Base-by-base conservation (phyloP, 805 yeast species). In the Henningerozyma blattae region DNA sequence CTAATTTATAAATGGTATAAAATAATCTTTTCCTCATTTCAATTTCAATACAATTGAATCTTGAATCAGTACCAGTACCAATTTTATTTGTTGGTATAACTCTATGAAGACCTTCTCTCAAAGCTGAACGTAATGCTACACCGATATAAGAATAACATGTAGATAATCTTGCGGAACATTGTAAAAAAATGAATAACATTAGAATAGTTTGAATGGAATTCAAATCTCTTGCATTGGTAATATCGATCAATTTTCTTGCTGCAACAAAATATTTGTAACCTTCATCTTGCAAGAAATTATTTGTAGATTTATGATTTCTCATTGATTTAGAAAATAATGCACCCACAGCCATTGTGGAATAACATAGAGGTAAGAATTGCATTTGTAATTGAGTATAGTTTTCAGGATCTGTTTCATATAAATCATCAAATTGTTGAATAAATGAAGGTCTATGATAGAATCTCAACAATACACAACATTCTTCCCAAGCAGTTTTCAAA, bases 121-220 rank as follows among this genome's bases (percentile, higher is more conserved):
- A 55, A 0, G 94, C 93, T 28, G 89, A 78, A 48, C 95, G 64
- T 42, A 86, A 62, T 0, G 94, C 95, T 31, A 84, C 79, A 7
- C 95, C 95, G 42, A 86, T 82, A 54, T 84, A 86, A 0, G 94
- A 77, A 54, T 86, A 86, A 56, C 95, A 86, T 0, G 94, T 84
- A 0, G 94, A 80, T 34, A 86, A 61, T 37, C 94, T 65, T 0
- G 95, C 94, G 2, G 94, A 80, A 51, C 48, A 85, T 56, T 86
- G 95, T 34, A 87, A 61, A 53, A 85, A 86, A 42, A 86, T 66
- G 28, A 84, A 78, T 65, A 86, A 64, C 89, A 86, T 80, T 22
- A 85, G 79, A 27, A 84, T 75, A 0, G 94, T 77, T 57, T 86
- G 94, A 40, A 85, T 83, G 9, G 91, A 77, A 45, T 75, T 76